Conservation (phyloP, 83 land plant genomes). For the Diphasiastrum complanatum region DNA sequence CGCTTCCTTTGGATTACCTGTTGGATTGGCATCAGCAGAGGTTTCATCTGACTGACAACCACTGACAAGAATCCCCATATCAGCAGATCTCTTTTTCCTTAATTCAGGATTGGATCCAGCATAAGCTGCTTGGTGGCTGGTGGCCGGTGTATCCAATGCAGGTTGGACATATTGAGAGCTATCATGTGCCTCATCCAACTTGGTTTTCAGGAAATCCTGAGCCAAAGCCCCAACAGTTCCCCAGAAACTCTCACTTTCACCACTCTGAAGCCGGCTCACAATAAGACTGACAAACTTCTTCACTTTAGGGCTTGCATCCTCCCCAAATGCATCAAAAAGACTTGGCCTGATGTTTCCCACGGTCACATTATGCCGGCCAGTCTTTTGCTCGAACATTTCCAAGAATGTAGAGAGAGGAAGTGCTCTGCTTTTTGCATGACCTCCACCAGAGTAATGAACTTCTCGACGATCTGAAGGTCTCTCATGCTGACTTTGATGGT, state of each 20-base stretch:
- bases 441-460: constrained; percentile 6
- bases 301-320: constrained; percentile 93
- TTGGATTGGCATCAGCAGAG: constrained; percentile 86
- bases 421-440: constrained; percentile 42
- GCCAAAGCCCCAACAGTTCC: constrained; percentile 70
- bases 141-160: constrained; percentile 72
- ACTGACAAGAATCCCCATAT: constrained; percentile 74
- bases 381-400: constrained; percentile 78
- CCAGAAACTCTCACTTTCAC: constrained; percentile 44
- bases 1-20: constrained; percentile 43
- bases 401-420: constrained; percentile 73
- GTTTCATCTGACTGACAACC: constrained; percentile 91
- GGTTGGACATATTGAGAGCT: constrained; percentile 49
- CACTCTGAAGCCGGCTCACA: constrained; percentile 46
- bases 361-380: constrained; percentile 77
- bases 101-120: constrained; percentile 6
- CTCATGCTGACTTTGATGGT: constrained; percentile 19
- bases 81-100: constrained; percentile 13
- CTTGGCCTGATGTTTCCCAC: constrained; percentile 88
- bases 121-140: constrained; percentile 19
- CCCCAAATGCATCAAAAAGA: constrained; percentile 80
- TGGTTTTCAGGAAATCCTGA: constrained; percentile 64
- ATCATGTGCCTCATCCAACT: constrained; percentile 63
- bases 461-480: constrained; percentile 1
- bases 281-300: constrained; percentile 91